Evolutionary conservation across 75 land plant species (phyloP).

Genomic region (Cunninghamia lanceolata): DNA sequence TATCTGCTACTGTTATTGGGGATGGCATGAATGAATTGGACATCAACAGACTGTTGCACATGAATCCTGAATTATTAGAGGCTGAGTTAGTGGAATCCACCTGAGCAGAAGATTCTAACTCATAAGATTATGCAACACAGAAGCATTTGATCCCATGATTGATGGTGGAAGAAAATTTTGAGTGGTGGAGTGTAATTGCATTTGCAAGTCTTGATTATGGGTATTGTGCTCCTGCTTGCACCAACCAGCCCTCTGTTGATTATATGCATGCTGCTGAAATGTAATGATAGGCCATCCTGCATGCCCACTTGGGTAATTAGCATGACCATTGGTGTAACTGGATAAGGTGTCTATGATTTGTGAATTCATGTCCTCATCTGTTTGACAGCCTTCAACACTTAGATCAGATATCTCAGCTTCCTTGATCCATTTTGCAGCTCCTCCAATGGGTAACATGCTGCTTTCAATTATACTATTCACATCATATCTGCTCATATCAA

Average conservation of each 20-base stretch:
- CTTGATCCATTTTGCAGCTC: slow-evolving; percentile 10
- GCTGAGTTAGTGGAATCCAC: neutral
- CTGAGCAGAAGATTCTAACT: slow-evolving; percentile 4
- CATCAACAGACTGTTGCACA: neutral
- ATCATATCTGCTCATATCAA: slow-evolving; percentile 48
- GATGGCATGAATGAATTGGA: slow-evolving; percentile 6
- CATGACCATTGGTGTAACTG: neutral
- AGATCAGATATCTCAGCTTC: neutral
- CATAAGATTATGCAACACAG: slow-evolving; percentile 10
- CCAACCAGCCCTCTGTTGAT: slow-evolving; percentile 8
- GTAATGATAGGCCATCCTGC: slow-evolving; percentile 10
- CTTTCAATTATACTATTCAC: slow-evolving; percentile 36
- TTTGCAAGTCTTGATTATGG: slow-evolving; percentile 6
- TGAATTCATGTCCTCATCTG: slow-evolving; percentile 8
- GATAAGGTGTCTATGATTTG: slow-evolving; percentile 8
- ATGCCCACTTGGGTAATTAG: slow-evolving; percentile 1
- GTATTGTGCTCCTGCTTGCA: slow-evolving; percentile 3
- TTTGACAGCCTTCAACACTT: slow-evolving; percentile 7
- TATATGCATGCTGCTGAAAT: slow-evolving; percentile 9
- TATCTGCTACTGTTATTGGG: neutral
- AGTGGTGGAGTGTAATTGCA: slow-evolving; percentile 8
- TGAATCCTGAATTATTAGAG: neutral
- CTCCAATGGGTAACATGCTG: slow-evolving; percentile 23
- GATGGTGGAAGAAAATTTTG: slow-evolving; percentile 9
- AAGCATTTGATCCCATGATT: slow-evolving; percentile 2